These are phyloP conservation scores for Termitomyces titanicus DNA, from an alignment of 768 basidiomycete genomes.

Conservation along the genomic window DNA sequence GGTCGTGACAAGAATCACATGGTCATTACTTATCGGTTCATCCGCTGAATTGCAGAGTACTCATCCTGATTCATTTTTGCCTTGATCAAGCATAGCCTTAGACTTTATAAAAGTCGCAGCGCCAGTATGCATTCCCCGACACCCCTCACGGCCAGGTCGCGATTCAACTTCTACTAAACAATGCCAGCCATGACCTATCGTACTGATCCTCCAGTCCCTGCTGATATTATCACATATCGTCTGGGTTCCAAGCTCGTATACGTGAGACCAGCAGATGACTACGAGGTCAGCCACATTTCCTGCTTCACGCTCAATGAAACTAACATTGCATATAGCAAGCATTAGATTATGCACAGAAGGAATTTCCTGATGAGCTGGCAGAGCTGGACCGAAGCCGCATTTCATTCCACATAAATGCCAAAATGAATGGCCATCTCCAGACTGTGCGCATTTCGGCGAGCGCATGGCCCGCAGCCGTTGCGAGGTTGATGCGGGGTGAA, in stretches of 20 bases:
- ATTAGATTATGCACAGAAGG: constrained; percentile 44
- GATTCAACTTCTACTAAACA: not conserved
- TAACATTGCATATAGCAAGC: constrained; percentile 37
- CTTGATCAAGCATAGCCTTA: too few relatives aligned
- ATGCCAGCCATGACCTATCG: constrained; percentile 20
- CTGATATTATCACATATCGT: constrained; percentile 52
- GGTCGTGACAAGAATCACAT: too few relatives aligned
- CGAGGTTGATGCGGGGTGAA: constrained; percentile 40
- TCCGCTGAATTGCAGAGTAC: too few relatives aligned
- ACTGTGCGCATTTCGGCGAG: constrained; percentile 47
- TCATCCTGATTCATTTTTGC: too few relatives aligned
- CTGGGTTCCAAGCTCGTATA: constrained; percentile 42
- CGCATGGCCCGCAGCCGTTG: constrained; percentile 43
- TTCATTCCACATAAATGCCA: constrained; percentile 36
- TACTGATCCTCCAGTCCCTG: constrained; percentile 20
- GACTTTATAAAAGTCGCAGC: too few relatives aligned
- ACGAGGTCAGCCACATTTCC: constrained; percentile 31
- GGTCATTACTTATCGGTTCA: too few relatives aligned
- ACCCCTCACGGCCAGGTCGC: too few relatives aligned
- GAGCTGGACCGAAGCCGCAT: constrained; percentile 36
- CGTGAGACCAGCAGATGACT: constrained; percentile 40
- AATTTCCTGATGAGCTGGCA: constrained; percentile 41
- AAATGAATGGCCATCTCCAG: constrained; percentile 27
- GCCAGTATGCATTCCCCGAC: too few relatives aligned
- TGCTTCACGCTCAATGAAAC: not conserved